Percentiles rank a stretch among this genome's conserved stretches.
Evolutionary conservation across 345 rosid genomes (phyloP).

Genomic region (Eutrema japonicum): DNA sequence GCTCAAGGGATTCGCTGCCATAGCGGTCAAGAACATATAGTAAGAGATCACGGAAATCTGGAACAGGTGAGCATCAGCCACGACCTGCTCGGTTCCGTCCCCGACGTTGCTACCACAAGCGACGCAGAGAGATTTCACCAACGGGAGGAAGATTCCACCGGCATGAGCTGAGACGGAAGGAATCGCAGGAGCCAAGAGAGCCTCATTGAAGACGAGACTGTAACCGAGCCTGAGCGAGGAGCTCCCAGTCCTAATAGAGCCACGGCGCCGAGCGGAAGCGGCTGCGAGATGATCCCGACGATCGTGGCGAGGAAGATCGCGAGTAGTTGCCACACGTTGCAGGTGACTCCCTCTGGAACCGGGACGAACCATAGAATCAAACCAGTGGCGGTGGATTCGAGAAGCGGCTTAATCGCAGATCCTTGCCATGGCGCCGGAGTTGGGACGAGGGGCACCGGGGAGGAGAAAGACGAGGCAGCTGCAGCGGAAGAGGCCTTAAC

Average conservation of each 20-base stretch:
- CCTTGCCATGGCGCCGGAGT: slow-evolving; percentile 79
- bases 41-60: slow-evolving; percentile 96
- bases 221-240: slow-evolving; percentile 92
- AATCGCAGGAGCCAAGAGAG: slow-evolving; percentile 92
- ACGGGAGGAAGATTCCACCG: slow-evolving; percentile 91
- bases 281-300: slow-evolving; percentile 98
- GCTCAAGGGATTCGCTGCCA: slow-evolving; percentile 99
- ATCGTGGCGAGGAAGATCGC: slow-evolving; percentile 96
- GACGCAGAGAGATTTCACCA: slow-evolving; percentile 87
- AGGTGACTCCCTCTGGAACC: slow-evolving; percentile 79
- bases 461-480: slow-evolving; percentile 44
- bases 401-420: slow-evolving; percentile 78
- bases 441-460: slow-evolving; percentile 47
- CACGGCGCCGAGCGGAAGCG: slow-evolving; percentile 95
- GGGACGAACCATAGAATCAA: slow-evolving; percentile 90
- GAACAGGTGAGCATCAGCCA: slow-evolving; percentile 99
- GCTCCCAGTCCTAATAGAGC: slow-evolving; percentile 92
- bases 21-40: slow-evolving; percentile 95
- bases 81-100: slow-evolving; percentile 92
- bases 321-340: slow-evolving; percentile 92
- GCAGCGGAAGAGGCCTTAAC: slow-evolving; percentile 46
- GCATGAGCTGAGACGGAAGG: slow-evolving; percentile 99
- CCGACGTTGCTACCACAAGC: slow-evolving; percentile 98
- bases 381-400: slow-evolving; percentile 89
- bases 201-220: slow-evolving; percentile 94